Conservation (phyloP, 2,329 filamentous ascomycete genomes). For the Fusarium sp. region DNA sequence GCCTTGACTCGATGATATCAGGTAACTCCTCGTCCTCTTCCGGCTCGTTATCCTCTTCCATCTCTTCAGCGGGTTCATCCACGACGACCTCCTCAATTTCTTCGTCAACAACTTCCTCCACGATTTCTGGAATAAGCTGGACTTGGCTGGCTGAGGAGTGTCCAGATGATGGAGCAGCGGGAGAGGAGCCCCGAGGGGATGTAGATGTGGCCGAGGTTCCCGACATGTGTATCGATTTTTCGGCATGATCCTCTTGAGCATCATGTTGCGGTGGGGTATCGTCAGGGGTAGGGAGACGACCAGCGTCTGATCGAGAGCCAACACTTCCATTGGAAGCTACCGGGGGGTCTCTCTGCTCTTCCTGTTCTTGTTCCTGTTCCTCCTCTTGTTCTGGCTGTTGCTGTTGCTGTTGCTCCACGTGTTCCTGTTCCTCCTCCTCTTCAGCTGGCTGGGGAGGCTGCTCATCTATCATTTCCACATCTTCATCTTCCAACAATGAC, state of each 20-base stretch:
- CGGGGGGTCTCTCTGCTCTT: constrained; percentile 14
- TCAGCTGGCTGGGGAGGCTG: constrained; percentile 10
- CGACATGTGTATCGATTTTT: constrained; percentile 34
- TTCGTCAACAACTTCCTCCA: constrained; percentile 36
- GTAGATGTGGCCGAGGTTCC: constrained; percentile 16
- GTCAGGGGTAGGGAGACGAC: constrained; percentile 65
- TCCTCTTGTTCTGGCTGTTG: constrained; percentile 26
- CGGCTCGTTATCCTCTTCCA: constrained; percentile 21
- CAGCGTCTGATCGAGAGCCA: constrained; percentile 55
- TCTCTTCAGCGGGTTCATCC: constrained; percentile 22
- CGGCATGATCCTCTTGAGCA: constrained; percentile 32
- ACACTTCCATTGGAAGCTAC: constrained; percentile 47
- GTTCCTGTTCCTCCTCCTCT: constrained; percentile 18
- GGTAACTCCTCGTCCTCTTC: constrained; percentile 21
- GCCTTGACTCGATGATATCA: constrained; percentile 19
- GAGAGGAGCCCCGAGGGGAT: constrained; percentile 19
- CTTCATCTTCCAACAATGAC: constrained; percentile 14
- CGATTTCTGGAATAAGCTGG: constrained; percentile 14
- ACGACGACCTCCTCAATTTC: constrained; percentile 28
- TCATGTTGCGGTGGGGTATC: constrained; percentile 59
- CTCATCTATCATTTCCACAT: constrained; percentile 29
- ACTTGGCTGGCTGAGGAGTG: constrained; percentile 6
- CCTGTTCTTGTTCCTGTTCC: constrained; percentile 25
- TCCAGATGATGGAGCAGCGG: constrained; percentile 4
- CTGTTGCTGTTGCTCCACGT: constrained; percentile 13